Evolutionary conservation across 2,329 filamentous ascomycete genomes (phyloP).

Genomic region (Fusarium sp.): DNA sequence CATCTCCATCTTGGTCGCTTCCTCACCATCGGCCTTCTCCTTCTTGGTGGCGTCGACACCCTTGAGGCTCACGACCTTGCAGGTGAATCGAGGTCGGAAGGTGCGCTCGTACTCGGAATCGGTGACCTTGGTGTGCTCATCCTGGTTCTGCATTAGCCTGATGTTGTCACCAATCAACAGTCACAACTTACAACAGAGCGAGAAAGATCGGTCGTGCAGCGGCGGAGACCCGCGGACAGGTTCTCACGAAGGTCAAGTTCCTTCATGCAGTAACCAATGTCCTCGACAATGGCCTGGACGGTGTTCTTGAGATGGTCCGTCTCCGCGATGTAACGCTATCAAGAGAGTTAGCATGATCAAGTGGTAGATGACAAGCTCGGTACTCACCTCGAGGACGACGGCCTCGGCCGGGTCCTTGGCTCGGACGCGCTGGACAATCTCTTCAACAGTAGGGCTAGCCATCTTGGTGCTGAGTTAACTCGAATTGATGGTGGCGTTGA

Average conservation of each 20-base stretch:
- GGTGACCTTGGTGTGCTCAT: constrained; percentile 24
- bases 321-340: constrained; percentile 25
- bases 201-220: constrained; percentile 24
- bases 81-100: constrained; percentile 26
- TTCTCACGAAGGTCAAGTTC: constrained; percentile 12
- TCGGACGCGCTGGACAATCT: constrained; percentile 17
- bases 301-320: constrained; percentile 28
- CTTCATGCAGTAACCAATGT: constrained; percentile 19
- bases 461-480: not conserved
- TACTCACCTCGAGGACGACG: constrained; percentile 11
- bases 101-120: constrained; percentile 9
- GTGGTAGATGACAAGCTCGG: not conserved
- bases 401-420: constrained; percentile 1
- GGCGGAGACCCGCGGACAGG: constrained; percentile 12
- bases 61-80: constrained; percentile 18
- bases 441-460: not conserved
- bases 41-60: not conserved
- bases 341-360: not conserved
- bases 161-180: not conserved
- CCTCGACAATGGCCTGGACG: constrained; percentile 30
- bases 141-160: not conserved
- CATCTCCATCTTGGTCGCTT: constrained; percentile 20
- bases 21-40: not conserved
- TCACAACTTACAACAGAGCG: constrained; percentile 14
- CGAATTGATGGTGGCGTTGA: constrained; percentile 4